Conservation (phyloP, 2,329 filamentous ascomycete genomes). For the Fusarium verrucosum region DNA sequence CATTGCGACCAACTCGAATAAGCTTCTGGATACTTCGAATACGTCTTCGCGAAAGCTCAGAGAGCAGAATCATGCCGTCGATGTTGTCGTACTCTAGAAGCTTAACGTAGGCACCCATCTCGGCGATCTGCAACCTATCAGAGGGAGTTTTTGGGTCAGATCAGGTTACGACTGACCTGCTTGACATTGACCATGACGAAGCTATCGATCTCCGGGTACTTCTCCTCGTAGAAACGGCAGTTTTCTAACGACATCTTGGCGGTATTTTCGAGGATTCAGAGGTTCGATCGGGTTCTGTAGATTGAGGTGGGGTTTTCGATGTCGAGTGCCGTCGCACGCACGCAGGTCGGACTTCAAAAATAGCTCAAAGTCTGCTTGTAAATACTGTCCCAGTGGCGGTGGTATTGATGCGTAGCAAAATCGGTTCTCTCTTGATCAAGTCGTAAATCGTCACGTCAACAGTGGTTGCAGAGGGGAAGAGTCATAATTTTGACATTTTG, state of each 20-base stretch:
- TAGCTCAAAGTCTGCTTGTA: conserved; percentile 15
- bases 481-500: conserved; percentile 59
- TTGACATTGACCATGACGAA: conserved; percentile 99
- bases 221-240: conserved; percentile 97
- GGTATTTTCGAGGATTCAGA: conserved; percentile 49
- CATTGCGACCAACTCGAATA: conserved; percentile 96
- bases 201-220: conserved; percentile 94
- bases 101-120: conserved; percentile 99
- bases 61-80: conserved; percentile 99
- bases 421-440: conserved; percentile 31
- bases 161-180: conserved; percentile 69
- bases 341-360: conserved; percentile 32
- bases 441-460: conserved; percentile 40
- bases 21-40: conserved; percentile 99
- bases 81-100: conserved; percentile 99
- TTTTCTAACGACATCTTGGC: conserved; percentile 93
- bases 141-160: conserved; percentile 21
- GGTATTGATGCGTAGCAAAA: conserved; percentile 12
- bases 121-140: conserved; percentile 76
- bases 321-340: conserved; percentile 41
- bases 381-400: neutral
- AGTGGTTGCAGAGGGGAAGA: conserved; percentile 45
- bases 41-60: conserved; percentile 96
- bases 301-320: conserved; percentile 48
- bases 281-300: conserved; percentile 38